These are phyloP conservation scores for Clitoria ternatea DNA, from an alignment of 306 rosid genomes.

Conservation along the genomic window DNA sequence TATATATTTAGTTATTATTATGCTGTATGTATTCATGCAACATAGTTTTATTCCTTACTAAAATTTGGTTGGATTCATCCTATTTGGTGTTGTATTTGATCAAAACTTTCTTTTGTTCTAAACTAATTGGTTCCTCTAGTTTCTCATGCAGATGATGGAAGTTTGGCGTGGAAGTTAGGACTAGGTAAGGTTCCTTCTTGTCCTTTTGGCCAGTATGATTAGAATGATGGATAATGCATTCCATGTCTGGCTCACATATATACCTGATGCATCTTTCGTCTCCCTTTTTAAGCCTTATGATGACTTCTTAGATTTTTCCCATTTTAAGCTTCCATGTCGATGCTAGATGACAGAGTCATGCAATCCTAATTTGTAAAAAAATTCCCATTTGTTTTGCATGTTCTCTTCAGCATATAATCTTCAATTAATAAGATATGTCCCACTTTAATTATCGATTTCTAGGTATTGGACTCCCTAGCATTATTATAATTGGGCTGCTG, in stretches of 20 bases:
- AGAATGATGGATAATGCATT: not conserved
- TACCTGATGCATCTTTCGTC: not conserved
- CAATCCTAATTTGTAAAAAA: not conserved
- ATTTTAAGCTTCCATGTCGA: not conserved
- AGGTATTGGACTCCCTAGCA: constrained; percentile 30
- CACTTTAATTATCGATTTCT: not conserved
- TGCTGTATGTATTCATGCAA: too few species aligned
- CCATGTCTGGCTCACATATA: not conserved
- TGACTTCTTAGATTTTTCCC: not conserved
- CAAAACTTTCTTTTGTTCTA: not conserved
- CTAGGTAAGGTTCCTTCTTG: constrained; percentile 1
- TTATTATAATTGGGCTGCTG: constrained; percentile 18
- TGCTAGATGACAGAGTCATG: not conserved
- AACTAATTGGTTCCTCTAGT: not conserved
- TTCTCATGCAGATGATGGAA: constrained; percentile 3
- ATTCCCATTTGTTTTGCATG: not conserved
- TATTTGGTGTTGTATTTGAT: too few species aligned
- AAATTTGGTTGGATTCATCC: too few species aligned
- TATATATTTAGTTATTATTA: too few species aligned
- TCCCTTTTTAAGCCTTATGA: not conserved
- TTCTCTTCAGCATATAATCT: not conserved
- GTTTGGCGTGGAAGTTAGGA: constrained; percentile 9
- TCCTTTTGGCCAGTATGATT: not conserved
- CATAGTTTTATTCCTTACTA: too few species aligned
- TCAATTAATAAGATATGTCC: not conserved